Evolutionary conservation across 495 filamentous ascomycete species (phyloP).

Genomic region (Penicillium daleae): DNA sequence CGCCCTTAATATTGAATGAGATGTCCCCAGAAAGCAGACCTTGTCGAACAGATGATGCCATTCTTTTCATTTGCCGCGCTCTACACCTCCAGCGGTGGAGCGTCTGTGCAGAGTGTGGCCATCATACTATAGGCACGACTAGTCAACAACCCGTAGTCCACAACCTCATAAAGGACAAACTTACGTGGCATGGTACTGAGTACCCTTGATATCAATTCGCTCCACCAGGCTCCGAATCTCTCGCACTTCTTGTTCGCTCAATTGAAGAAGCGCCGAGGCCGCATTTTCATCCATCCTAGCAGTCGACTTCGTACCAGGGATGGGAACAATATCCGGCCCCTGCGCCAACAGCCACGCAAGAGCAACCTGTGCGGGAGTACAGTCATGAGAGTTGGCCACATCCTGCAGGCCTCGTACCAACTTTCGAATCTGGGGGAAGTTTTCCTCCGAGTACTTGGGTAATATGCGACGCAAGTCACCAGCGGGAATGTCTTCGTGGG

Average conservation of each 20-base stretch:
- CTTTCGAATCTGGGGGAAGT: slow-evolving; percentile 53
- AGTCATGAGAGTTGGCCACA: slow-evolving; percentile 52
- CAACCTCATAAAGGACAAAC: slow-evolving; percentile 2
- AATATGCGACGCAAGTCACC: slow-evolving; percentile 39
- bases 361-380: slow-evolving; percentile 48
- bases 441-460: slow-evolving; percentile 55
- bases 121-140: not conserved
- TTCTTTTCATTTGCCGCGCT: too few relatives aligned
- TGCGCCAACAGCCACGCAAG: slow-evolving; percentile 58
- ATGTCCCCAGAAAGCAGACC: too few relatives aligned
- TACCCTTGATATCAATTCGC: slow-evolving; percentile 8
- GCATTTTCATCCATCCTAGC: slow-evolving; percentile 62
- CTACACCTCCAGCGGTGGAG: slow-evolving; percentile 4
- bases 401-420: slow-evolving; percentile 43
- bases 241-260: slow-evolving; percentile 53
- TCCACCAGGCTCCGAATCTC: slow-evolving; percentile 41
- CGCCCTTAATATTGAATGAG: too few relatives aligned
- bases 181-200: slow-evolving; percentile 17
- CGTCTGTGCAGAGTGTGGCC: not conserved
- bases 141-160: not conserved
- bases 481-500: slow-evolving; percentile 47
- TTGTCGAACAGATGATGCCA: too few relatives aligned
- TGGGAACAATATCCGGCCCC: slow-evolving; percentile 58
- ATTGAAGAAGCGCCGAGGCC: slow-evolving; percentile 45
- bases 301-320: slow-evolving; percentile 60